A percentile compares a stretch with the other conserved stretches of the same genome.
Conservation (phyloP, 768 basidiomycete genomes). For the Suillus subluteus region DNA sequence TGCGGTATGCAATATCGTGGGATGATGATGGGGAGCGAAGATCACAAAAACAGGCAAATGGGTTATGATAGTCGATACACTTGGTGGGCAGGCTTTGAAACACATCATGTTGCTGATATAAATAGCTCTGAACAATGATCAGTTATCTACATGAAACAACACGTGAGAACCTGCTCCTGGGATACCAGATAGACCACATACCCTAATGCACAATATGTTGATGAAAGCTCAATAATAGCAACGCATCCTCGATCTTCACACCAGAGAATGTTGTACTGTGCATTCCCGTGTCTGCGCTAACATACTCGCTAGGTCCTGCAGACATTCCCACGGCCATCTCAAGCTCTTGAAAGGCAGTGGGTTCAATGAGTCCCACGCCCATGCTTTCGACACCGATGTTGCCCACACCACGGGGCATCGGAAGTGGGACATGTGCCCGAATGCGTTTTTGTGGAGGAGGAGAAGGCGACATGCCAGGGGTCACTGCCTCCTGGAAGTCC, state of each 20-base stretch:
- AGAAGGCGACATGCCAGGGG: slow-evolving; percentile 55
- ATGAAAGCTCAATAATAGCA: slow-evolving; percentile 75
- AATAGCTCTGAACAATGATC: slow-evolving; percentile 8
- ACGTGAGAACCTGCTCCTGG: neutral
- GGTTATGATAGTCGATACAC: slow-evolving; percentile 10
- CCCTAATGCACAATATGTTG: slow-evolving; percentile 61
- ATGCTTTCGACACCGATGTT: slow-evolving; percentile 34
- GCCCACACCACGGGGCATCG: slow-evolving; percentile 31
- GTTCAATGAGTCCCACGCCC: slow-evolving; percentile 41
- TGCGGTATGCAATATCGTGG: slow-evolving; percentile 9
- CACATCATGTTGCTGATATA: slow-evolving; percentile 6
- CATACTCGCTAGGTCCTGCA: slow-evolving; percentile 27
- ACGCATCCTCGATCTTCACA: slow-evolving; percentile 73
- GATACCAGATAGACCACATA: neutral
- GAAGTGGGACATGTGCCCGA: slow-evolving; percentile 30
- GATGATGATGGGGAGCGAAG: neutral
- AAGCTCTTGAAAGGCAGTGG: slow-evolving; percentile 48
- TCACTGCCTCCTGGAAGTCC: slow-evolving; percentile 74
- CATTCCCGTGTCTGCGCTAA: slow-evolving; percentile 23
- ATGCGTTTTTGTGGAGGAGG: slow-evolving; percentile 38
- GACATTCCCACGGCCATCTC: slow-evolving; percentile 46
- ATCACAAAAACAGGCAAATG: neutral
- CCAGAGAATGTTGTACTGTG: slow-evolving; percentile 45
- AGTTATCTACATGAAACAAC: neutral
- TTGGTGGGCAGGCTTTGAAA: slow-evolving; percentile 7